Conservation (phyloP, 73 alveolate genomes). For the Loxodes magnus region DNA sequence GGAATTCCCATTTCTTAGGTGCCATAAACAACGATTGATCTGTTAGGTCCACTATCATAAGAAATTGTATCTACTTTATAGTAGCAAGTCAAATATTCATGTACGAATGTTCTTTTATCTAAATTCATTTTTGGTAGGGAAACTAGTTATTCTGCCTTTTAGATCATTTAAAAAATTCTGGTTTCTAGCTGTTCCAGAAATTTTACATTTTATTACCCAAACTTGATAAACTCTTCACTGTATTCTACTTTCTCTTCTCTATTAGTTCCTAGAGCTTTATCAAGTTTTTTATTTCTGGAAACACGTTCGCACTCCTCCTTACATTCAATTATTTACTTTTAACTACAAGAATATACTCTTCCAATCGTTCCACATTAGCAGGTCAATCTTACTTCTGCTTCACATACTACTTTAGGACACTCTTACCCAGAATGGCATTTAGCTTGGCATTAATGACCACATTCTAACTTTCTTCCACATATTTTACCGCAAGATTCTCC, state of each 20-base stretch:
- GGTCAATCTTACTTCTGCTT: slow-evolving; percentile 29
- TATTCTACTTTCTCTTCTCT: slow-evolving; percentile 23
- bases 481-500: slow-evolving; percentile 36
- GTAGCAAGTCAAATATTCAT: neutral
- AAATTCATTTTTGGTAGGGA: slow-evolving; percentile 10
- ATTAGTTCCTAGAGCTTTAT: slow-evolving; percentile 28
- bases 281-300: slow-evolving; percentile 28
- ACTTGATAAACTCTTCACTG: slow-evolving; percentile 36
- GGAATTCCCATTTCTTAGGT: neutral
- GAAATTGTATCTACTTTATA: slow-evolving; percentile 5
- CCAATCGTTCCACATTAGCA: slow-evolving; percentile 35
- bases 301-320: slow-evolving; percentile 37
- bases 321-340: slow-evolving; percentile 32
- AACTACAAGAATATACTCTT: slow-evolving; percentile 9
- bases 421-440: slow-evolving; percentile 36
- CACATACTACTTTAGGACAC: slow-evolving; percentile 43
- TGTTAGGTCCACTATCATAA: slow-evolving; percentile 3
- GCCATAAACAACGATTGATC: slow-evolving; percentile 2
- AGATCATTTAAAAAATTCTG: slow-evolving; percentile 24
- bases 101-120: slow-evolving; percentile 2
- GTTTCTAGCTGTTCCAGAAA: slow-evolving; percentile 28
- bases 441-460: slow-evolving; percentile 45
- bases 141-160: slow-evolving; percentile 6
- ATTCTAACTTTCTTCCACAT: slow-evolving; percentile 23
- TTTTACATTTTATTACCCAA: slow-evolving; percentile 28